These are phyloP conservation scores for Rutstroemia sydowiana DNA, from an alignment of 2,329 filamentous ascomycete genomes.

Conservation along the genomic window DNA sequence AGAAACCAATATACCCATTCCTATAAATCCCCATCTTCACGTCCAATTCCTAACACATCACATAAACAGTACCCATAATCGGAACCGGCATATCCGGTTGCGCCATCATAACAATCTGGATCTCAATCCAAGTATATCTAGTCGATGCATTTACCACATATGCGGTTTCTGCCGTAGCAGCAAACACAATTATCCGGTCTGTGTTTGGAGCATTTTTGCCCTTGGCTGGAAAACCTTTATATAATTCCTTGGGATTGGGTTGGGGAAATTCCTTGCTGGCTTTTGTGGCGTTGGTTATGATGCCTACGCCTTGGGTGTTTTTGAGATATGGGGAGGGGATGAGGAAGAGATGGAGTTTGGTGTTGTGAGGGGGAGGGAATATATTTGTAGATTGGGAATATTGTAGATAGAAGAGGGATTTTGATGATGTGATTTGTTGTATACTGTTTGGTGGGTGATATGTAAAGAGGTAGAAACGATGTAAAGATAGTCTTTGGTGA, in stretches of 20 bases:
- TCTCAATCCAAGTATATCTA: neutral
- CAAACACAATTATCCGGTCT: neutral
- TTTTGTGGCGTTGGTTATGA: neutral
- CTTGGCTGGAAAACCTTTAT: neutral
- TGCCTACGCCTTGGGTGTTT: neutral
- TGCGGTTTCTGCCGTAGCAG: neutral
- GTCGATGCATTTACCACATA: neutral
- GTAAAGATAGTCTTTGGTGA: no score
- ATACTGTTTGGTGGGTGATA: no score
- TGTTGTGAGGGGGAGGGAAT: no score
- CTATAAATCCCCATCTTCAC: no score
- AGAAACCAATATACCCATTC: no score
- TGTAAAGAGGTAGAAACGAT: no score
- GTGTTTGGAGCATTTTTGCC: neutral
- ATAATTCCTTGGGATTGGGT: neutral
- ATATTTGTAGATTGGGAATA: no score
- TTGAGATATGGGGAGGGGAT: neutral
- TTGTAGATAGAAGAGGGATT: no score
- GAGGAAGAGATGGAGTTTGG: neutral
- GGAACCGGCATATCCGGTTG: no score
- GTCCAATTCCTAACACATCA: no score
- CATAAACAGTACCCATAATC: no score
- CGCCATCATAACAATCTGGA: neutral
- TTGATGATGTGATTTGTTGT: no score
- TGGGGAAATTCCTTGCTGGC: neutral